Evolutionary conservation across 495 filamentous ascomycete species (phyloP).

Genomic region (Talaromyces thailandensis): DNA sequence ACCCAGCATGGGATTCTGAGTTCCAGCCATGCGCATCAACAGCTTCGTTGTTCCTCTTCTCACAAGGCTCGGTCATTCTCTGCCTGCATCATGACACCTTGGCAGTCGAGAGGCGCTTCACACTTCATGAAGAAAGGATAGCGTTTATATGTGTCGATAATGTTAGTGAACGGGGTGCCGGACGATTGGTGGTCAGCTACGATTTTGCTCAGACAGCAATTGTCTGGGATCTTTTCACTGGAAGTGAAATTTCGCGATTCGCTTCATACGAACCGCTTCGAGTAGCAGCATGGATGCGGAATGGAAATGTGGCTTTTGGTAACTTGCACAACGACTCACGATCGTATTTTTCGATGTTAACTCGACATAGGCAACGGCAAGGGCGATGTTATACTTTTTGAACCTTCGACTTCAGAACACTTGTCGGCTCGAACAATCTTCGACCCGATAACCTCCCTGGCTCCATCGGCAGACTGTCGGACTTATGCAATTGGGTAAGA

Average conservation of each 20-base stretch:
- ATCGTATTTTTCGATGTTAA: neutral
- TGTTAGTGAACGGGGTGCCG: constrained; percentile 78
- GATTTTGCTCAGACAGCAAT: constrained; percentile 87
- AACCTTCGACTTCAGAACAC: constrained; percentile 87
- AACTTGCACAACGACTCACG: constrained; percentile 14
- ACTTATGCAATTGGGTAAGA: constrained; percentile 93
- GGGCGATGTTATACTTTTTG: constrained; percentile 91
- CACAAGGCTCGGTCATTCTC: constrained; percentile 67
- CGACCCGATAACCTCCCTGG: constrained; percentile 85
- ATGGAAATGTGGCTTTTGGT: constrained; percentile 97
- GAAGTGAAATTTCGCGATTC: constrained; percentile 82
- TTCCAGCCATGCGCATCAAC: constrained; percentile 85
- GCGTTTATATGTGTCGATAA: constrained; percentile 82
- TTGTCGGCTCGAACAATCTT: constrained; percentile 88
- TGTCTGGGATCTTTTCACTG: constrained; percentile 93
- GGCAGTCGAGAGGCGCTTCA: constrained; percentile 80
- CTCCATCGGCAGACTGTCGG: constrained; percentile 84
- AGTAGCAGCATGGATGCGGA: constrained; percentile 90
- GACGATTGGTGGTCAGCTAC: constrained; percentile 84
- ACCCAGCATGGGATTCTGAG: constrained; percentile 39
- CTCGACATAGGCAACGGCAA: constrained; percentile 62
- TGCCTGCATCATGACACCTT: constrained; percentile 88
- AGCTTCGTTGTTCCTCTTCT: constrained; percentile 77
- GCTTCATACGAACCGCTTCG: constrained; percentile 79
- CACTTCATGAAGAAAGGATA: constrained; percentile 74